A percentile compares a stretch with the other conserved stretches of the same genome.
These are phyloP conservation scores for Candolleomyces eurysporus DNA, from an alignment of 768 basidiomycete species.

Conservation along the genomic window DNA sequence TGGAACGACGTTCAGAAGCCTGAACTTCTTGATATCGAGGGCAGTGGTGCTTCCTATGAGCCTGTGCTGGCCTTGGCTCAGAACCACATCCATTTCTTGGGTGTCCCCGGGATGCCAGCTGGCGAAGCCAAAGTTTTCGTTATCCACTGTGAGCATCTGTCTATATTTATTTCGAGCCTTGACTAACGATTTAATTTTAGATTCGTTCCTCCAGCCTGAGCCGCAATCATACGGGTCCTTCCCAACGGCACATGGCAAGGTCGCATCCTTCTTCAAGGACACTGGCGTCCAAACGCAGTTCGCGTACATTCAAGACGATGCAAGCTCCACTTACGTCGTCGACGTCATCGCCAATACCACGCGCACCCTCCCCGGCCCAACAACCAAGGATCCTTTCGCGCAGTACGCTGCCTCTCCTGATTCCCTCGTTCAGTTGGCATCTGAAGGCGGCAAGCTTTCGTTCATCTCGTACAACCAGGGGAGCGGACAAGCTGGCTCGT, in stretches of 20 bases:
- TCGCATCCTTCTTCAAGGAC: conserved; percentile 66
- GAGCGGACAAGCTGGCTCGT: conserved; percentile 14
- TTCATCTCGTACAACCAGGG: conserved; percentile 57
- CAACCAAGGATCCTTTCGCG: conserved; percentile 55
- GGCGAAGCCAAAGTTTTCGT: conserved; percentile 70
- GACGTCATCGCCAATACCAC: conserved; percentile 73
- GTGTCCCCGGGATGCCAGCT: conserved; percentile 53
- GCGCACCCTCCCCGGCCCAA: conserved; percentile 55
- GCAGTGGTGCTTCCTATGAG: conserved; percentile 46
- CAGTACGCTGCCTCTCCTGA: conserved; percentile 62
- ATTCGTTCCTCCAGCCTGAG: conserved; percentile 66
- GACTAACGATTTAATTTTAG: conserved; percentile 27
- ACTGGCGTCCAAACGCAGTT: conserved; percentile 65
- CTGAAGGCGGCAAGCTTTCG: conserved; percentile 49
- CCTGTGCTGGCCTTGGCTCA: conserved; percentile 69
- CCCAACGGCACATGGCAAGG: conserved; percentile 67
- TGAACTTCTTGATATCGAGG: conserved; percentile 36
- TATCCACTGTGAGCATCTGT: conserved; percentile 58
- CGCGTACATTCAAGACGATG: conserved; percentile 75
- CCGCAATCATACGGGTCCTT: conserved; percentile 62
- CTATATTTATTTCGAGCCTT: no score
- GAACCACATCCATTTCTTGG: conserved; percentile 73
- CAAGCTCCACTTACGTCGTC: conserved; percentile 66
- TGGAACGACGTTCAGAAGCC: conserved; percentile 66
- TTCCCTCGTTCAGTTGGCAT: conserved; percentile 67